Base-by-base conservation (phyloP, 2,329 filamentous ascomycete species). In the Aspergillus chevalieri region DNA sequence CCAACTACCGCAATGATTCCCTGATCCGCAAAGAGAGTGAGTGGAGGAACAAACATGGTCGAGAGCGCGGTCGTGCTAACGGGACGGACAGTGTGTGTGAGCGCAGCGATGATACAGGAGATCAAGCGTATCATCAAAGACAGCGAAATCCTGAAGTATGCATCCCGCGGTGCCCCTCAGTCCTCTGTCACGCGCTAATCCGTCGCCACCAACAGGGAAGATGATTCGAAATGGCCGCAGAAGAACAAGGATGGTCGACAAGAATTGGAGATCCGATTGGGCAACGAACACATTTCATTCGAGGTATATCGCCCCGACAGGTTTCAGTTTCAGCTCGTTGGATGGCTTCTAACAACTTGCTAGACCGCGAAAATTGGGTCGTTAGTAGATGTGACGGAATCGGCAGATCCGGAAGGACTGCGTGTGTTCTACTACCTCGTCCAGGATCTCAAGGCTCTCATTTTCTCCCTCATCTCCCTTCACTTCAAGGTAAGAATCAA, bases 191-290 rank as follows among this genome's bases (percentile, higher is more conserved):
- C 26, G 26, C 3, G 39, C 44, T 46, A 46, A 46, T 46, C 26
- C 19, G n/a, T 15, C 49, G 33, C 24, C 17, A 6, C 30, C 15
- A 34, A 54, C 59, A 95, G 89, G 76, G 93, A 98, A 83, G 93
- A 98, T 66, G 93, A 98, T 69, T 87, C 85, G 22, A 96, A 96
- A 69, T 98, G 93, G 93, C 93, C 93, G 0, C 89, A 94, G 71
- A 98, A 97, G 81, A 98, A 98, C 76, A 97, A 97, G 74, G 93
- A 98, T 63, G 93, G 93, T 33, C 83, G 92, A 56, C 93, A 98
- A 69, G 93, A 98, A 74, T 78, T 98, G 44, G 93, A 98, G 71
- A 96, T 98, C 51, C 82, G 91, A 44, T 69, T 98, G 49, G 93
- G 92, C 39, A 93, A 87, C 63, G 93, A 98, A 56, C 92, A 97